Conservation (phyloP, 306 rosid species). For the Pueraria montana region DNA sequence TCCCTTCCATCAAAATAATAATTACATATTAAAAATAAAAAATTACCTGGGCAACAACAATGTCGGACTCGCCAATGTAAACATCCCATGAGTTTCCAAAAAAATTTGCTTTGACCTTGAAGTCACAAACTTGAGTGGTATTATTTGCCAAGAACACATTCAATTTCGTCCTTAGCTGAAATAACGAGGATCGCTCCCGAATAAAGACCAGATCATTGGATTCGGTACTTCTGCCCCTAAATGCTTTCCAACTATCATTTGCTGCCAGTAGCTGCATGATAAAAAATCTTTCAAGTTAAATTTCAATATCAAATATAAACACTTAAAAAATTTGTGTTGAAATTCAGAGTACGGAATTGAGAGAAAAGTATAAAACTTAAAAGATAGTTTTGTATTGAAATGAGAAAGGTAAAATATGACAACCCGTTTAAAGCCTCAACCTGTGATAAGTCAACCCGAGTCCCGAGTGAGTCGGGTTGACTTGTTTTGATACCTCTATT, state of each 20-base stretch:
- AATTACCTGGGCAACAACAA: conserved; percentile 59
- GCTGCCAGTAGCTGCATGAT: conserved; percentile 41
- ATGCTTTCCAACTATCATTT: conserved; percentile 60
- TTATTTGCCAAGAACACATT: conserved; percentile 63
- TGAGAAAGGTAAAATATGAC: no score
- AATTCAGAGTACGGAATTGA: no score
- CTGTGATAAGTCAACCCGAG: no score
- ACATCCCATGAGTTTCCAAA: conserved; percentile 53
- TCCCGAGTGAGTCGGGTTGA: no score
- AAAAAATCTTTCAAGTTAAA: neutral
- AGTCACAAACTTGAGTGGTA: conserved; percentile 53
- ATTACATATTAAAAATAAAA: neutral
- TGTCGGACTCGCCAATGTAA: conserved; percentile 54
- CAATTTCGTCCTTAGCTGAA: conserved; percentile 50
- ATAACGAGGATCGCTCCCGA: conserved; percentile 44
- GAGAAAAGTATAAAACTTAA: no score
- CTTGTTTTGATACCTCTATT: no score
- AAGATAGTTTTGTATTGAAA: no score
- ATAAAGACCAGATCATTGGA: conserved; percentile 49
- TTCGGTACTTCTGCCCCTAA: conserved; percentile 58
- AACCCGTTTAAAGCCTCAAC: no score
- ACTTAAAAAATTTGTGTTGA: neutral
- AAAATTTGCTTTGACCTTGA: conserved; percentile 54
- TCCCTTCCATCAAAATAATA: no score
- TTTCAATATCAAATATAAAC: neutral